phyloP scores from a whole-genome alignment of 352 stramenopile genomes.

The Hyaloperonospora arabidopsidis region DNA sequence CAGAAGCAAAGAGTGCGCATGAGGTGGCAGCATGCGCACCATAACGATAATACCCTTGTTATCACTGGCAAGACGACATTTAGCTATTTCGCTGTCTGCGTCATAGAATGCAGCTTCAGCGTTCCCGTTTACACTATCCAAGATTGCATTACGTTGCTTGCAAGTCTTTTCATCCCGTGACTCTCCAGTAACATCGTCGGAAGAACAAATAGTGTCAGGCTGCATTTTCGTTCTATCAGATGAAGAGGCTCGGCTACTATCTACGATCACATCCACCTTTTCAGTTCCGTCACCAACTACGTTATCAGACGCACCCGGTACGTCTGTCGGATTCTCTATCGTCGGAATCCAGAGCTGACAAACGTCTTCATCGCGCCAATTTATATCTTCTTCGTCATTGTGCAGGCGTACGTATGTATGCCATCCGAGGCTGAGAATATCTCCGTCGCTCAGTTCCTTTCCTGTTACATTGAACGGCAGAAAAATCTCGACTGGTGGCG shows the following conservation, averaged over 20 bases:
- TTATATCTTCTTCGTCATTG: slow-evolving; percentile 45
- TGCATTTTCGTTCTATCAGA: slow-evolving; percentile 3
- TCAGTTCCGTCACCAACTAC: too few species aligned
- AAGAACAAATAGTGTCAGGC: slow-evolving; percentile 5
- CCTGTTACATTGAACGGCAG: slow-evolving; percentile 65
- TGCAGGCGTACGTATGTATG: slow-evolving; percentile 46
- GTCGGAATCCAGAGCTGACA: slow-evolving; percentile 46
- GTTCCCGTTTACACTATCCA: slow-evolving; percentile 7
- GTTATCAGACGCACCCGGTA: too few species aligned
- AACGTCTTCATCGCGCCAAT: slow-evolving; percentile 45
- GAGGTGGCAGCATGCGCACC: slow-evolving; percentile 23
- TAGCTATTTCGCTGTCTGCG: slow-evolving; percentile 11
- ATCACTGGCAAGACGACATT: slow-evolving; percentile 28
- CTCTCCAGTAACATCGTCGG: neutral
- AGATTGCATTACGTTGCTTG: slow-evolving; percentile 3
- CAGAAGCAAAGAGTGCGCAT: slow-evolving; percentile 15
- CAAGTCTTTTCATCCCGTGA: slow-evolving; percentile 13
- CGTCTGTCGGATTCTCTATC: slow-evolving; percentile 9
- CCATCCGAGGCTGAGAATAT: slow-evolving; percentile 47
- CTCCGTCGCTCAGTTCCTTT: slow-evolving; percentile 46
- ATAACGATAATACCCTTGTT: slow-evolving; percentile 28
- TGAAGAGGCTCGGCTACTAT: slow-evolving; percentile 4
- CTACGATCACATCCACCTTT: neutral
- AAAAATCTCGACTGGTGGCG: slow-evolving; percentile 44
- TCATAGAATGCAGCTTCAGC: slow-evolving; percentile 7